Evolutionary conservation across 371 early-diverging fungal genomes (phyloP), one percentile per base, ranked within the genome.

Genomic region (Circinella minor): DNA sequence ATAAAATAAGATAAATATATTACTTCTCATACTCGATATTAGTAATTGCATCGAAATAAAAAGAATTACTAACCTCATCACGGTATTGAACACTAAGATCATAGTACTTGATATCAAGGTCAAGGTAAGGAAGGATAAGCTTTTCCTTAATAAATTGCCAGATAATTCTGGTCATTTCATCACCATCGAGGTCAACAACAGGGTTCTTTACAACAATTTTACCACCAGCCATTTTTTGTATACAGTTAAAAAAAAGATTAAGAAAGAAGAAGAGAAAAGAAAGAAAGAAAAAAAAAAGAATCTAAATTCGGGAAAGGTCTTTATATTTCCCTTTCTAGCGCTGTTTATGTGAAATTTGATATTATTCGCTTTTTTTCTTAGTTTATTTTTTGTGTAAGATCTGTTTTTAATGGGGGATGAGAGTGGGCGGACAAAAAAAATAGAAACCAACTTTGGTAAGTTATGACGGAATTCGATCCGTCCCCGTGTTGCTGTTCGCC

Each of bases 141-240:
- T 95, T 91, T 67, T 96, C 95, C 85, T 94, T 95, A 86, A 96
- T 96, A 82, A 89, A 85, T 70, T 93, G 86, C 95, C 96, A 96
- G 83, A 96, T 94, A 83, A 97, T 95, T 75, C 97, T 86, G 69
- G 97, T 96, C 96, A 96, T 96, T 77, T 97, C 97, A 86, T 97
- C 97, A 73, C 97, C 97, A 77, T 98, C 98, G 47, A 97, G 88
- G 78, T 96, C 95, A 49, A 95, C 95, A 27, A 95, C 92, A n/a
- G 94, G 94, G 71, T 93, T 92, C 71, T 88, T 84, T 38, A 94
- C 94, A 66, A 78, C 77, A 73, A 94, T 93, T 62, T 82, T 82
- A 61, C 62, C 61, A 20, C 48, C 65, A 51, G 74, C 47, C 74
- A 74, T 74, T 36, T 48, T 67, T 38, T 5, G 27, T 27, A 27